phyloP scores from a whole-genome alignment of 192 early-diverging fungal species.

The Backusella macrospora region DNA sequence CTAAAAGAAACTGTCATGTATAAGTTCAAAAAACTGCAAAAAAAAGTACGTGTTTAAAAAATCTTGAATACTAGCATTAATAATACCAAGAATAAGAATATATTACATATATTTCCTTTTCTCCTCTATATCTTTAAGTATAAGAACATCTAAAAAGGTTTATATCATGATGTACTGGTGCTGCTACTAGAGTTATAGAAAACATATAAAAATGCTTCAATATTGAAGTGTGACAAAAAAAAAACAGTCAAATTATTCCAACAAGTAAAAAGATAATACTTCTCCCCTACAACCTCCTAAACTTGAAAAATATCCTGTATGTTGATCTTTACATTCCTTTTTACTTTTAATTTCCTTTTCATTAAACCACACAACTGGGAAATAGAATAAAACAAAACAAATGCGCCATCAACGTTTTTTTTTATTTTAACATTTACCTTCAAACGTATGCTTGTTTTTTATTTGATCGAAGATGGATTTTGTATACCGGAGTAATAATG shows the following conservation, averaged over 20 bases:
- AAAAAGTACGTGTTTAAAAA: neutral
- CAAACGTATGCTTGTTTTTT: neutral
- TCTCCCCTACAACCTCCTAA: neutral
- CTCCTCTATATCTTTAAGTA: too few species aligned
- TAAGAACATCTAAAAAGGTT: too few species aligned
- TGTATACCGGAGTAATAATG: neutral
- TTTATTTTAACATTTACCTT: neutral
- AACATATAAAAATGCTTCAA: too few species aligned
- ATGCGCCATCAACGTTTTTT: neutral
- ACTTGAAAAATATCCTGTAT: slow-evolving; percentile 1
- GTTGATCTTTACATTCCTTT: neutral
- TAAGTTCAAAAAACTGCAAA: neutral
- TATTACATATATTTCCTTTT: neutral
- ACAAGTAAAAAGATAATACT: too few species aligned
- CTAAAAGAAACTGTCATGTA: neutral
- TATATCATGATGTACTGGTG: too few species aligned
- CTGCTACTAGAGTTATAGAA: too few species aligned
- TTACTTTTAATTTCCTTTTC: neutral
- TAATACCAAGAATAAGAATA: neutral
- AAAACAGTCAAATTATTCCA: too few species aligned
- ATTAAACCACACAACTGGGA: neutral
- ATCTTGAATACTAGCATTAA: neutral
- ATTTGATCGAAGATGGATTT: neutral
- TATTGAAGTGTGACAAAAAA: too few species aligned
- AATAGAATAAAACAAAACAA: neutral